Base-by-base conservation (phyloP, 306 rosid species). In the Sophora flavescens region DNA sequence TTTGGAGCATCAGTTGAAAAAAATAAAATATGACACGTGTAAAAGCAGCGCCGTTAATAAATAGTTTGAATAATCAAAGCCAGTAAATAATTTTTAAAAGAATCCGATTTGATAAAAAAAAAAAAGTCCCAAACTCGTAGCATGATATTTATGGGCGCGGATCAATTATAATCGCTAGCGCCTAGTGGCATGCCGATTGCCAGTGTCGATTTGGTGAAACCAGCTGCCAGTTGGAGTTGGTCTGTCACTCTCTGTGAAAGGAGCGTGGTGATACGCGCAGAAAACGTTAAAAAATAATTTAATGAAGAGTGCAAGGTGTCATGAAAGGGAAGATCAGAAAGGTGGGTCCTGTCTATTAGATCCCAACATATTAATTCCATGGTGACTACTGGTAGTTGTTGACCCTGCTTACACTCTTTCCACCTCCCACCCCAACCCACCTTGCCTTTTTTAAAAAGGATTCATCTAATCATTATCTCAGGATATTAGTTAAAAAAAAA, bases 301-400 rank as follows among this genome's bases (percentile, higher is more conserved):
- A 66, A 78, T 26, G 30, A 36, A 22, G 66, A 75, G 38, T 2
- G 47, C 60, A 66, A 44, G 76, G 76, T 72, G 70, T 73, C 73
- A 63, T 7, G 32, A 42, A 72, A 47, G 50, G 64, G 61, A 17
- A 22, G 8, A 15, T 74, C 8, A 45, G 28, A 38, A 68, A 70
- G n/a, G 84, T 81, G 87, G 91, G 83, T 52, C 81, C 90, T 85
- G 91, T 88, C 91, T 82, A 81, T 63, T 60, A 90, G 87, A 85
- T 90, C 90, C 91, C 89, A 85, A 82, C 91, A 88, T 68, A 14
- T 68, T 60, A 41, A 44, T 26, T 72, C 61, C 73, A 30, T 11
- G 2, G 2, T 75, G 6, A 47, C 52, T 1, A 0, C 52, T 47
- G 30, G 67, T 44, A 53, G 53, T 39, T 51, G 52, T 74, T 82